Evolutionary conservation across 345 rosid species (phyloP).

Genomic region (Durio zibethinus): DNA sequence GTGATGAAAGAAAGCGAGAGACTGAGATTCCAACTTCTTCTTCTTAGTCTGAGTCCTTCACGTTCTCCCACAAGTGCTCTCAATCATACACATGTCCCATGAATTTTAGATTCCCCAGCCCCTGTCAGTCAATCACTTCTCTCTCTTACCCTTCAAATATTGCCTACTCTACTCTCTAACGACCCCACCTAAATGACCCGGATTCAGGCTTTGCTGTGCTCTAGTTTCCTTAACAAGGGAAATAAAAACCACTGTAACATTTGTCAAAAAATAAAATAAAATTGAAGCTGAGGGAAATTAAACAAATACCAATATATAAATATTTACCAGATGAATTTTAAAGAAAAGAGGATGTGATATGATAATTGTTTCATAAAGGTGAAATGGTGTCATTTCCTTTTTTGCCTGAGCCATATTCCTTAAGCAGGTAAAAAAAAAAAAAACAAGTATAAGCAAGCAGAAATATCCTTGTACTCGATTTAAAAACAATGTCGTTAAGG

Average conservation of each 20-base stretch:
- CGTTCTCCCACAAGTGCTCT: slow-evolving; percentile 39
- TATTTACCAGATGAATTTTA: not conserved
- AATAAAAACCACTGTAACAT: too few relatives aligned
- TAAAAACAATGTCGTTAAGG: not conserved
- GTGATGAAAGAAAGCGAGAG: too few relatives aligned
- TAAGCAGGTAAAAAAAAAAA: slow-evolving; percentile 14
- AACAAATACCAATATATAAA: too few relatives aligned
- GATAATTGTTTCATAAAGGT: not conserved
- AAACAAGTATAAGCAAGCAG: not conserved
- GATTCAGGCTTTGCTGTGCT: not conserved
- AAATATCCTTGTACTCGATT: not conserved
- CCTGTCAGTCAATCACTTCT: not conserved
- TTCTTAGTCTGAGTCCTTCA: slow-evolving; percentile 21
- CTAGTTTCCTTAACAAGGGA: slow-evolving; percentile 20
- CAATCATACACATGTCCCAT: slow-evolving; percentile 26
- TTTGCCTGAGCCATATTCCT: not conserved
- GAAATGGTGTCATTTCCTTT: not conserved
- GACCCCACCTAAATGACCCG: slow-evolving; percentile 5
- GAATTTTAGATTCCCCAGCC: slow-evolving; percentile 10
- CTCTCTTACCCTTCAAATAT: not conserved
- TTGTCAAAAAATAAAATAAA: too few relatives aligned
- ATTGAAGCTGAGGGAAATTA: too few relatives aligned
- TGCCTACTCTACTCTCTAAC: not conserved
- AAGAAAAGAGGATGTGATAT: not conserved
- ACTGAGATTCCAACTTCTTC: slow-evolving; percentile 30